A percentile compares a stretch with the other conserved stretches of the same genome.
phyloP scores from a whole-genome alignment of 2,329 filamentous ascomycete species.

The Didymella pinodella region DNA sequence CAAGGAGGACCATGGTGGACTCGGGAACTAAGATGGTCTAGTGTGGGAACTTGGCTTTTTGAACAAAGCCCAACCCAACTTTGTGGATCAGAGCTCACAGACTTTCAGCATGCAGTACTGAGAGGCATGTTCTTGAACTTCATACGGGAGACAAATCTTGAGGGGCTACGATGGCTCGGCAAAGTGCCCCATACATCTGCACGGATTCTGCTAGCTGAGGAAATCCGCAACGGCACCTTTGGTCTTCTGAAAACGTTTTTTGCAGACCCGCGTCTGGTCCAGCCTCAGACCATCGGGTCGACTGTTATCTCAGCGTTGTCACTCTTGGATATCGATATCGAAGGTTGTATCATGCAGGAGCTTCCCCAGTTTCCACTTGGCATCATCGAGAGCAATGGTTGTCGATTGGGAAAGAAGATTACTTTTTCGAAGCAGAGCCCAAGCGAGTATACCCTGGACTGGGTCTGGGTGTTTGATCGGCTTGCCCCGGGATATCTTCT shows the following conservation, averaged over 20 bases:
- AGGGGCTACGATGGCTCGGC: neutral
- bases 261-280: neutral
- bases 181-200: neutral
- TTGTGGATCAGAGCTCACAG: neutral
- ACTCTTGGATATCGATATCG: neutral
- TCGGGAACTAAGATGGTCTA: neutral
- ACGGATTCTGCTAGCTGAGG: neutral
- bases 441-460: neutral
- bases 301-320: neutral
- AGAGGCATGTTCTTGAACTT: neutral
- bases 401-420: neutral
- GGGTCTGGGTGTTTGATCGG: neutral
- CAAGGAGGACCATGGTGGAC: neutral
- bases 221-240: neutral
- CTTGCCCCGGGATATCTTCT: neutral
- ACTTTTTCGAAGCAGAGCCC: neutral
- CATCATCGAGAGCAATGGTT: neutral
- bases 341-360: neutral
- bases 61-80: neutral
- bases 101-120: neutral
- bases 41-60: neutral
- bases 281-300: neutral
- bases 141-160: neutral
- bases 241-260: neutral
- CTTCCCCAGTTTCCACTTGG: neutral